phyloP scores from a whole-genome alignment of 169 alveolate genomes.

The Sarcocystis neurona region DNA sequence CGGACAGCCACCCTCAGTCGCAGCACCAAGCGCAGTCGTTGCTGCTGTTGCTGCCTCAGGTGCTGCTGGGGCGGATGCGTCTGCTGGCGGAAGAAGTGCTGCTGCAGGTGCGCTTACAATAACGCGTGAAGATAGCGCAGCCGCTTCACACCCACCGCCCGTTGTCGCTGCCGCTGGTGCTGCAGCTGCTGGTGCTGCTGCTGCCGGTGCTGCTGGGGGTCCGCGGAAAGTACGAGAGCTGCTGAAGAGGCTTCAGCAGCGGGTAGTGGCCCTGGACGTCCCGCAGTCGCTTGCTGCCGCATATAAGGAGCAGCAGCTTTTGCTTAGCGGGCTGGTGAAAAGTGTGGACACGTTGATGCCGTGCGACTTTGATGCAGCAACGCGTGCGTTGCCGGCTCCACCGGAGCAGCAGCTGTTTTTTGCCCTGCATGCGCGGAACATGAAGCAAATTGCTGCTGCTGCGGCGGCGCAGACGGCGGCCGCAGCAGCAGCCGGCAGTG shows the following conservation, averaged over 20 bases:
- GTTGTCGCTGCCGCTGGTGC: background rate
- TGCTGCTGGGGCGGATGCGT: no score
- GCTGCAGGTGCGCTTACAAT: no score
- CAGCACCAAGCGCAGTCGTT: no score
- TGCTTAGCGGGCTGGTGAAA: background rate
- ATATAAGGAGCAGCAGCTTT: conserved; percentile 7
- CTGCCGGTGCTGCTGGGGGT: background rate
- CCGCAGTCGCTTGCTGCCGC: background rate
- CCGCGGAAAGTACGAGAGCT: background rate
- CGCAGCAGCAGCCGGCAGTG: no score
- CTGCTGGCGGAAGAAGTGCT: no score
- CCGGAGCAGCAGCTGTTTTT: conserved; percentile 43
- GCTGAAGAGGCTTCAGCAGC: background rate
- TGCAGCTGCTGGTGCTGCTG: background rate
- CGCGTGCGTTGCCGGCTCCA: conserved; percentile 16
- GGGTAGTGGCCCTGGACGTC: conserved; percentile 2
- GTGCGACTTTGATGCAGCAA: conserved; percentile 11
- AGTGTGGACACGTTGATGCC: conserved; percentile 10
- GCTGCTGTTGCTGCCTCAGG: no score
- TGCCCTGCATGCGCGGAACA: conserved; percentile 18
- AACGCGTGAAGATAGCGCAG: background rate
- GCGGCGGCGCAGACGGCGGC: background rate
- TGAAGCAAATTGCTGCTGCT: background rate
- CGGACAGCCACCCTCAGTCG: background rate
- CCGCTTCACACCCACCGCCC: background rate